Evolutionary conservation across 495 filamentous ascomycete species (phyloP).

Genomic region (Clavariopsis aquatica): DNA sequence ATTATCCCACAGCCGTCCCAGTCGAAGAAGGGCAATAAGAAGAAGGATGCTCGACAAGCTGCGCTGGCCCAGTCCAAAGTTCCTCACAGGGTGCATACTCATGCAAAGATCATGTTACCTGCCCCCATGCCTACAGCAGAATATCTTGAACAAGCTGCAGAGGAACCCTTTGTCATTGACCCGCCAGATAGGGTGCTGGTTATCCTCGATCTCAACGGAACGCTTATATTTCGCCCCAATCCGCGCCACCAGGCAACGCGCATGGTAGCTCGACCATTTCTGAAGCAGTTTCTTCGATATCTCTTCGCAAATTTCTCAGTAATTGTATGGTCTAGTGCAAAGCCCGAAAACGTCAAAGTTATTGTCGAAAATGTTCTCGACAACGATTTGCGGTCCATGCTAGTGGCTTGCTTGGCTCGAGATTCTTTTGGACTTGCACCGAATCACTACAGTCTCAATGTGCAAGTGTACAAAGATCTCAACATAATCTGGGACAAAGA

Average conservation of each 20-base stretch:
- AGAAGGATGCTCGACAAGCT: constrained; percentile 11
- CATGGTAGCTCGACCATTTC: constrained; percentile 63
- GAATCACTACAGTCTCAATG: constrained; percentile 64
- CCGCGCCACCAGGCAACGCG: constrained; percentile 47
- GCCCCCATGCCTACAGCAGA: constrained; percentile 46
- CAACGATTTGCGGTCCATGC: constrained; percentile 43
- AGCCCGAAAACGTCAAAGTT: constrained; percentile 62
- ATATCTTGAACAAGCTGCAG: constrained; percentile 52
- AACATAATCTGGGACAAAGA: constrained; percentile 66
- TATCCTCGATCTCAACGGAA: constrained; percentile 92
- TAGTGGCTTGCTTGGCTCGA: constrained; percentile 78
- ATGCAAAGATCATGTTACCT: constrained; percentile 29
- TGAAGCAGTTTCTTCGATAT: constrained; percentile 68
- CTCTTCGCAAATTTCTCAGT: constrained; percentile 61
- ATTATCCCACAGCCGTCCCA: not conserved
- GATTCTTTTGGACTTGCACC: constrained; percentile 69
- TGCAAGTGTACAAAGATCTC: constrained; percentile 87
- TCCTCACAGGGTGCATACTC: constrained; percentile 11
- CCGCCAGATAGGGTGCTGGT: constrained; percentile 62
- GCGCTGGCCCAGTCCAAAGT: constrained; percentile 1
- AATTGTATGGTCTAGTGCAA: constrained; percentile 90
- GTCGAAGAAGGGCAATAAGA: not conserved
- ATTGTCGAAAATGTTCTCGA: constrained; percentile 62
- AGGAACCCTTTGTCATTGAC: constrained; percentile 36
- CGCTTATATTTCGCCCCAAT: constrained; percentile 69